A percentile compares a stretch with the other conserved stretches of the same genome.
Conservation (phyloP, 108 stramenopile genomes). For the Craspedostauros australis region DNA sequence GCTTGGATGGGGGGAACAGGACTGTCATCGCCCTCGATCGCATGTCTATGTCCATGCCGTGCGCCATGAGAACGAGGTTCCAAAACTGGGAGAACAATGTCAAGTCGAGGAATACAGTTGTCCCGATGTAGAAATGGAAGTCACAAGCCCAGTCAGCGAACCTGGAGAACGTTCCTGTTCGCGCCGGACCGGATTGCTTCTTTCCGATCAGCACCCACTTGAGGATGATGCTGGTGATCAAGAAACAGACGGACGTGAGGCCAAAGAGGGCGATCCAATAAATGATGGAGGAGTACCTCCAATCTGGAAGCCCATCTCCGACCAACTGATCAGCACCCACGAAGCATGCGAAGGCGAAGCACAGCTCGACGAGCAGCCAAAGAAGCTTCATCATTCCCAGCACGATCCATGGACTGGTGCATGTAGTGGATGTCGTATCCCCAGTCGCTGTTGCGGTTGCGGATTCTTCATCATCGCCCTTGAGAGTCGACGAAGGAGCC, state of each 20-base stretch:
- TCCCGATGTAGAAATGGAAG: background rate
- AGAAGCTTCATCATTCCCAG: constrained; percentile 2
- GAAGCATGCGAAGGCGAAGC: background rate
- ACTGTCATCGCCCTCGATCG: background rate
- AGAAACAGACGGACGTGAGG: background rate
- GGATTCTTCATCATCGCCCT: too few relatives aligned
- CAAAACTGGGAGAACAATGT: background rate
- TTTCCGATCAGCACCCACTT: constrained; percentile 8
- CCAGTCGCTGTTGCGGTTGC: background rate
- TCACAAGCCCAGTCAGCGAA: constrained; percentile 1
- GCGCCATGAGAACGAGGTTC: constrained; percentile 1
- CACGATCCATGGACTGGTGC: background rate
- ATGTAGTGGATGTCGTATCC: background rate
- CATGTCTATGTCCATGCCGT: constrained; percentile 5
- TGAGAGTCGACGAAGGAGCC: too few relatives aligned
- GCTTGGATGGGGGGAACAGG: background rate
- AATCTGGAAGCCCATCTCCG: background rate
- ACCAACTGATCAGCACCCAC: background rate
- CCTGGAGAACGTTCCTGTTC: too few relatives aligned
- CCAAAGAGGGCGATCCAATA: background rate
- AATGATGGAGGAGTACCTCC: constrained; percentile 3
- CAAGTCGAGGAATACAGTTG: background rate
- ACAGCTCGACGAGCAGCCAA: constrained; percentile 7
- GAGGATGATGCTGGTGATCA: background rate
- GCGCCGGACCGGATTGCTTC: background rate